Evolutionary conservation across 352 stramenopile genomes (phyloP).

Genomic region (Phytopythium chamaehyphon): DNA sequence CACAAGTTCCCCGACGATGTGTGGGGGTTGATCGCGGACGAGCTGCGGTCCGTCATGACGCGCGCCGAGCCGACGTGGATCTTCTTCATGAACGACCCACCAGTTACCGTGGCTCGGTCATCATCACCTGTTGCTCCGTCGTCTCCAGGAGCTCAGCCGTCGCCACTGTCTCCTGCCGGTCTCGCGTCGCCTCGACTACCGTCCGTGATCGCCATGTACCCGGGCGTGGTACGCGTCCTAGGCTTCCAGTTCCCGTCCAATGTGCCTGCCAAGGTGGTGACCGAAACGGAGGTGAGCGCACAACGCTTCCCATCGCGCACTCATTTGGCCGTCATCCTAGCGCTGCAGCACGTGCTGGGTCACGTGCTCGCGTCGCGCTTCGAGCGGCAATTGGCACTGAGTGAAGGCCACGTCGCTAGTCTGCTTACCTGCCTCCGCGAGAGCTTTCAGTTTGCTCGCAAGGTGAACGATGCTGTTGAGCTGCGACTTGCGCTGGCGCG

Average conservation of each 20-base stretch:
- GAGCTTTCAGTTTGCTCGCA: slow-evolving; percentile 65
- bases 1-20: slow-evolving; percentile 80
- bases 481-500: slow-evolving; percentile 45
- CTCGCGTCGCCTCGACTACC: slow-evolving; percentile 41
- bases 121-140: slow-evolving; percentile 1
- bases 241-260: slow-evolving; percentile 49
- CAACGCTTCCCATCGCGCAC: slow-evolving; percentile 59
- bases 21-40: slow-evolving; percentile 76
- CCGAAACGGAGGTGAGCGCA: slow-evolving; percentile 45
- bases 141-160: slow-evolving; percentile 1
- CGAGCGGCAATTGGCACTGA: slow-evolving; percentile 41
- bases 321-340: slow-evolving; percentile 64
- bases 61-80: slow-evolving; percentile 74
- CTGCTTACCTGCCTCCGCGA: slow-evolving; percentile 56
- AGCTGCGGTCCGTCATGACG: slow-evolving; percentile 73
- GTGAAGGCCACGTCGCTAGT: slow-evolving; percentile 45
- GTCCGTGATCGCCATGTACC: slow-evolving; percentile 73
- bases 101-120: not conserved
- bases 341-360: slow-evolving; percentile 58
- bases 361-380: slow-evolving; percentile 57
- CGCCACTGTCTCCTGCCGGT: slow-evolving; percentile 9
- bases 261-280: slow-evolving; percentile 56
- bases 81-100: slow-evolving; percentile 40
- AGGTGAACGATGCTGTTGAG: slow-evolving; percentile 64
- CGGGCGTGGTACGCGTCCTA: slow-evolving; percentile 39